Evolutionary conservation across 176 grass and related monocot species (phyloP).

Genomic region (Hyparrhenia diplandra): DNA sequence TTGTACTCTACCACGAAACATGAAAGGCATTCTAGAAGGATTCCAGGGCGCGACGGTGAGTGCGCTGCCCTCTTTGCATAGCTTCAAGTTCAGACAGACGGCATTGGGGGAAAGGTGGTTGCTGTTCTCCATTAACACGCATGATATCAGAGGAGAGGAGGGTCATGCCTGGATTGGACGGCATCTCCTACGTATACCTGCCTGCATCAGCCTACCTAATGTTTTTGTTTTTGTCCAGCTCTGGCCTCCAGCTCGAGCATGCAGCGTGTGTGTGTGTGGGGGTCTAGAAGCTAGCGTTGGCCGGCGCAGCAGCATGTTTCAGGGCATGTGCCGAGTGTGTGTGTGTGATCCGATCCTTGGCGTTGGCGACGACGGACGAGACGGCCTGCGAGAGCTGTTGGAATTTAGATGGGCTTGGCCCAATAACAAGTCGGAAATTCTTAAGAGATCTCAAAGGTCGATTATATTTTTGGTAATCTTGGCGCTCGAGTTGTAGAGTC

Average conservation of each 20-base stretch:
- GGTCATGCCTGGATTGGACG: not conserved
- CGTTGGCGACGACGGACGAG: too few species aligned
- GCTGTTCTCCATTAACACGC: not conserved
- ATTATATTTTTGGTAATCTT: too few species aligned
- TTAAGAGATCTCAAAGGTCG: too few species aligned
- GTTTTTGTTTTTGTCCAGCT: not conserved
- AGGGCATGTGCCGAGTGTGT: not conserved
- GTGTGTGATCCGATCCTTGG: too few species aligned
- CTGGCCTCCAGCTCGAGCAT: not conserved
- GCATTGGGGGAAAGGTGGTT: not conserved
- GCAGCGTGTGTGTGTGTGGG: too few species aligned
- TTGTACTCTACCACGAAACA: not conserved
- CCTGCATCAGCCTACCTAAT: slow-evolving; percentile 1
- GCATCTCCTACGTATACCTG: slow-evolving; percentile 8
- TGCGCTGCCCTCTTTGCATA: not conserved
- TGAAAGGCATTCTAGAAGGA: slow-evolving; percentile 37
- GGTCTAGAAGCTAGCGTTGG: not conserved
- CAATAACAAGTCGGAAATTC: too few species aligned
- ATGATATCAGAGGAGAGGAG: not conserved
- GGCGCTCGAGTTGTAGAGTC: too few species aligned
- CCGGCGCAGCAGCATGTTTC: not conserved
- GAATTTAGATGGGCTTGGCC: too few species aligned
- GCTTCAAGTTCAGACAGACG: not conserved
- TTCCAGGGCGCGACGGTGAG: not conserved
- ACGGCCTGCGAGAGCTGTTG: too few species aligned